phyloP scores from a whole-genome alignment of 768 basidiomycete genomes.

The Russula ochroleuca region DNA sequence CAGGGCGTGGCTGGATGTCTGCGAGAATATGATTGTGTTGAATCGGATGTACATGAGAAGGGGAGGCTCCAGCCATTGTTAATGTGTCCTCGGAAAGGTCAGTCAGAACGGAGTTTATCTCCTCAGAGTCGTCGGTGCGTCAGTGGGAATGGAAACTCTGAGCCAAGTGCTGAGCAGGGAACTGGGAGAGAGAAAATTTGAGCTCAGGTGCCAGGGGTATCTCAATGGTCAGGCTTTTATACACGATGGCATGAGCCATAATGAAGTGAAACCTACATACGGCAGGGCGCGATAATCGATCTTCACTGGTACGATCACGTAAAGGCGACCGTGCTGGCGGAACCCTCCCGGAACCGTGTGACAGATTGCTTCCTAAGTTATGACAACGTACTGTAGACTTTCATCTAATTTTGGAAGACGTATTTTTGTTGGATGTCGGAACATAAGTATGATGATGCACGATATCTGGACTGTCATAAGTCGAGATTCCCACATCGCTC shows the following conservation, averaged over 20 bases:
- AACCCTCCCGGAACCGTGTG: too few relatives aligned
- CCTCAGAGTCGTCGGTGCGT: background rate
- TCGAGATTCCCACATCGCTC: background rate
- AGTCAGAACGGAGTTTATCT: background rate
- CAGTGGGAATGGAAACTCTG: background rate
- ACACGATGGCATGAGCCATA: background rate
- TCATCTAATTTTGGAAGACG: too few relatives aligned
- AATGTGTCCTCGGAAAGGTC: background rate
- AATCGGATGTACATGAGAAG: background rate
- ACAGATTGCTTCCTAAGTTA: background rate
- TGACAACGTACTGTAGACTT: too few relatives aligned
- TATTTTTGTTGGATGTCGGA: too few relatives aligned
- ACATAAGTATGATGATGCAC: too few relatives aligned
- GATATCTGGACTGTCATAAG: too few relatives aligned
- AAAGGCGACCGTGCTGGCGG: too few relatives aligned
- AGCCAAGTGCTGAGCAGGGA: background rate
- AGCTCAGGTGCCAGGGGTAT: background rate
- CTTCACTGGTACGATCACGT: too few relatives aligned
- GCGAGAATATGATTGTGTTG: slow-evolving; percentile 39
- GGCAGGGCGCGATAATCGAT: background rate
- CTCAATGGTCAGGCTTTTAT: slow-evolving; percentile 9
- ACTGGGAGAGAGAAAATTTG: background rate
- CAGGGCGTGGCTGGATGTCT: slow-evolving; percentile 41
- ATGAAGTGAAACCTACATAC: background rate
- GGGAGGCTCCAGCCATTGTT: background rate